Base-by-base conservation (phyloP, 2,329 filamentous ascomycete species). In the Aspergillus carbonarius region DNA sequence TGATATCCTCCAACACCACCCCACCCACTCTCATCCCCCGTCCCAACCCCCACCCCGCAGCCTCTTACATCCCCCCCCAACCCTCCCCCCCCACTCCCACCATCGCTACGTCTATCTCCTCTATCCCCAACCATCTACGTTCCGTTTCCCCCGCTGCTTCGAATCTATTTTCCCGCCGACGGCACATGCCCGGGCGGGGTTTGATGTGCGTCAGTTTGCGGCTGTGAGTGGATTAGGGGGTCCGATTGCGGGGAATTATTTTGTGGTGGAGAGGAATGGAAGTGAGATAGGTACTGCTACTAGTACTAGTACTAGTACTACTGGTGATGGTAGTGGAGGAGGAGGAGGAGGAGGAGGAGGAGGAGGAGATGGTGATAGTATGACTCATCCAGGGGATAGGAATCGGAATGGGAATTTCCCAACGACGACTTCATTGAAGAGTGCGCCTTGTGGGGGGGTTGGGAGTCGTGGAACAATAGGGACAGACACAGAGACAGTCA, bases 181-280 rank as follows among this genome's bases (percentile, higher is more conserved):
- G 0, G 39, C 58, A 7, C 60, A 67, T 4, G 64, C 60, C n/a
- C 65, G 66, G 57, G 63, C 58, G 0, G 68, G 70, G 10, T 79
- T 78, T 59, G 70, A 78, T 50, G 63, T 74, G 0, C 61, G 55
- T 4, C 61, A 65, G 23, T 79, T 79, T 60, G 64, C 73, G 2
- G 48, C 59, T 1, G 74, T 72, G 2, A 65, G 73, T 2, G 67
- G 64, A 1, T 53, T 79, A 10, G 60, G 55, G 5, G 54, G 60
- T 1, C 69, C 73, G 0, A 44, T 78, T 18, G 74, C 73, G 1
- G 74, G 68, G 6, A 78, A 75, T 58, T 80, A 72, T 63, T 75
- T 79, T 48, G 61, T 60, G 20, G 76, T 76, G 10, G 67, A 73
- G 51, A 73, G 75, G 48, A 63, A 70, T 23, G 61, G 49, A 4